Base-by-base conservation (phyloP, 495 filamentous ascomycete species). In the Penicillium psychrofluorescens region DNA sequence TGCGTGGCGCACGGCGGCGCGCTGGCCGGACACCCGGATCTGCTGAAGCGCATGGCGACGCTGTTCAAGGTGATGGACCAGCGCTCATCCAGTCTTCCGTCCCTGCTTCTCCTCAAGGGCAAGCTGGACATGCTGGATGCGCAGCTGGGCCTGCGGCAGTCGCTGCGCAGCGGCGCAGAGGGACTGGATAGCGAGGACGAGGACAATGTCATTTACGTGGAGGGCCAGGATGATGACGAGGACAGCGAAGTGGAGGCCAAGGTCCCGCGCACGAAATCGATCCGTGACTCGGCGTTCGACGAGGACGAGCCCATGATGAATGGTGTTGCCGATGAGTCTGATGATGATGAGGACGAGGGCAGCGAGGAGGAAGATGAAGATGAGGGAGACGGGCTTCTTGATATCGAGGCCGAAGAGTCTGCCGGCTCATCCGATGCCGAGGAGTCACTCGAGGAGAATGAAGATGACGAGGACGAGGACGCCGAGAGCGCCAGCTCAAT, bases 1-100 rank as follows among this genome's bases (percentile, higher is more conserved):
- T 74, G 95, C n/a, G 79, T 96, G 13, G 84, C 89, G 7, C 92
- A 98, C 62, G 92, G 92, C 49, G 92, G 92, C 48, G 90, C 90
- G 41, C 69, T 98, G 31, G 87, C 89, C 16, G 81, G 81, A 9
- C 85, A 94, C 54, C 81, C 85, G 0, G 81, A 89, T 33, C 63
- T 92, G 11, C 77, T 92, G 52, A 80, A 82, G 54, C 79, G 84
- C 51, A 75, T 98, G 36, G 68, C 76, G 13, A 83, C 84, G 22
- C 75, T 98, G 7, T 81, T 86, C 61, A 79, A 81, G 45, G 90
- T 95, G 15, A 78, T 96, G 51, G 83, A 90, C 44, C 86, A 91
- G 61, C 79, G 92, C 13, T 86, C 90, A 11, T 80, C 79, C 10
- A 88, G 83, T 27, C 72, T 97, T n/a, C 79, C 85, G 16, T 84